phyloP scores from a whole-genome alignment of 352 stramenopile genomes.

The Phytophthora nicotianae region DNA sequence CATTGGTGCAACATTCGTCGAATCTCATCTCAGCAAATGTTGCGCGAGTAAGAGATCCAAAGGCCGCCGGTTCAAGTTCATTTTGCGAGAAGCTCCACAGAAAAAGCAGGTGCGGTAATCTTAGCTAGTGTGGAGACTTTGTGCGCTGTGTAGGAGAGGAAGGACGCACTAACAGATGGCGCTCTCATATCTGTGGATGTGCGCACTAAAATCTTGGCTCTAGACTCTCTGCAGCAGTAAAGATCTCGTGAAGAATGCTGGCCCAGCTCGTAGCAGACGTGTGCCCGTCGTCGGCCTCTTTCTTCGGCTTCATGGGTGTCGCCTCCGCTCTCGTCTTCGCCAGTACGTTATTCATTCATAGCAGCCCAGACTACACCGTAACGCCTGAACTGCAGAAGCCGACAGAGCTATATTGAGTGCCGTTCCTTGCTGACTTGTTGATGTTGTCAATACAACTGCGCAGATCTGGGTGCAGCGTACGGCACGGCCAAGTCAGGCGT shows the following conservation, averaged over 20 bases:
- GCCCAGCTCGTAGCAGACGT: slow-evolving; percentile 90
- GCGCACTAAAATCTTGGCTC: slow-evolving; percentile 1
- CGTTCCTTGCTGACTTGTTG: slow-evolving; percentile 2
- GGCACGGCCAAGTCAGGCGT: slow-evolving; percentile 98
- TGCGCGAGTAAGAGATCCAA: slow-evolving; percentile 1
- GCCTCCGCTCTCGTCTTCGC: slow-evolving; percentile 90
- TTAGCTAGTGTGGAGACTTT: not conserved
- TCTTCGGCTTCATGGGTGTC: slow-evolving; percentile 99
- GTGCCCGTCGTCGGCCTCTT: slow-evolving; percentile 97
- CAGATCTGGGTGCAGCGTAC: slow-evolving; percentile 96
- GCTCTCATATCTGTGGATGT: not conserved
- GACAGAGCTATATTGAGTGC: no score
- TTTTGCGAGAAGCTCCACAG: slow-evolving; percentile 11
- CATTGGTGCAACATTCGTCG: not conserved
- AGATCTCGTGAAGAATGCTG: slow-evolving; percentile 28
- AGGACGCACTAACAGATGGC: not conserved
- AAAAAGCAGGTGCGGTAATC: slow-evolving; percentile 10
- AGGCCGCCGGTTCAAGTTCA: slow-evolving; percentile 23
- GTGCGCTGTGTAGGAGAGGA: not conserved
- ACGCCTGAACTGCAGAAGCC: no score
- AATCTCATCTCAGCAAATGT: not conserved
- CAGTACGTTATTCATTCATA: slow-evolving; percentile 24
- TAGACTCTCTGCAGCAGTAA: not conserved
- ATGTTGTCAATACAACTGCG: slow-evolving; percentile 4
- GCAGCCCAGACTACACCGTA: not conserved